Percentiles rank a stretch among this genome's conserved stretches.
Evolutionary conservation across 1,284 basidiomycete species (phyloP).

Genomic region (Entoloma clypeatum): DNA sequence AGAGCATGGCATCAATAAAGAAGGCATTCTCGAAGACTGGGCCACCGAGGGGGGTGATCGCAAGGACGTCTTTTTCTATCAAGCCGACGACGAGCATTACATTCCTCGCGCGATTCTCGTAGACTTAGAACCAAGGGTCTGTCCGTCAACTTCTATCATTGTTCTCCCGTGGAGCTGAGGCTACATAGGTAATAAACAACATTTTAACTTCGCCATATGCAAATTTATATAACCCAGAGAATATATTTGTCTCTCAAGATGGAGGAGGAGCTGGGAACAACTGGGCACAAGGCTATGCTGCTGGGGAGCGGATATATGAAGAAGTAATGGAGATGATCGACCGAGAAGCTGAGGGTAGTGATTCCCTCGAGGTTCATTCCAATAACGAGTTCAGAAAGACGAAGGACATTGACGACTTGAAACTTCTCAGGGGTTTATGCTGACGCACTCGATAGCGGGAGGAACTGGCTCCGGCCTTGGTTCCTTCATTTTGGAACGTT

Average conservation of each 20-base stretch:
- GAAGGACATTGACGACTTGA: neutral
- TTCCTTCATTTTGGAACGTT: conserved; percentile 91
- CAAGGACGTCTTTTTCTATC: conserved; percentile 99
- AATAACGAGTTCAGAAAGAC: neutral
- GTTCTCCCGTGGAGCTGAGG: conserved; percentile 8
- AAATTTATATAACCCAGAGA: conserved; percentile 97
- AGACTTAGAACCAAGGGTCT: conserved; percentile 95
- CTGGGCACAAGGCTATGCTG: conserved; percentile 93
- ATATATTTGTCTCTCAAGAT: conserved; percentile 93
- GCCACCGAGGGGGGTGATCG: conserved; percentile 91
- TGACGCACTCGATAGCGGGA: conserved; percentile 98
- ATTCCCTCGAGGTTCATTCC: conserved; percentile 82
- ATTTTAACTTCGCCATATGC: conserved; percentile 92
- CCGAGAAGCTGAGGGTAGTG: conserved; percentile 96
- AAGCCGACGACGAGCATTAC: conserved; percentile 99
- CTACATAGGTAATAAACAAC: conserved; percentile 85
- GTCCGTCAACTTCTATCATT: conserved; percentile 24
- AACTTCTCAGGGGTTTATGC: conserved; percentile 89
- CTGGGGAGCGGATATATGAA: conserved; percentile 91
- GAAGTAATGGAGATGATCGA: conserved; percentile 99
- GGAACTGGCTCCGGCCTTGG: conserved; percentile 98
- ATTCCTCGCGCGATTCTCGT: conserved; percentile 96
- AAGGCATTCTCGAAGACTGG: conserved; percentile 93
- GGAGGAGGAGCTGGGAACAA: conserved; percentile 99
- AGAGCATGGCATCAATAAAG: conserved; percentile 93